A percentile compares a stretch with the other conserved stretches of the same genome.
Evolutionary conservation across 1,139 yeast species (phyloP).

Genomic region (Lodderomyces margitis): DNA sequence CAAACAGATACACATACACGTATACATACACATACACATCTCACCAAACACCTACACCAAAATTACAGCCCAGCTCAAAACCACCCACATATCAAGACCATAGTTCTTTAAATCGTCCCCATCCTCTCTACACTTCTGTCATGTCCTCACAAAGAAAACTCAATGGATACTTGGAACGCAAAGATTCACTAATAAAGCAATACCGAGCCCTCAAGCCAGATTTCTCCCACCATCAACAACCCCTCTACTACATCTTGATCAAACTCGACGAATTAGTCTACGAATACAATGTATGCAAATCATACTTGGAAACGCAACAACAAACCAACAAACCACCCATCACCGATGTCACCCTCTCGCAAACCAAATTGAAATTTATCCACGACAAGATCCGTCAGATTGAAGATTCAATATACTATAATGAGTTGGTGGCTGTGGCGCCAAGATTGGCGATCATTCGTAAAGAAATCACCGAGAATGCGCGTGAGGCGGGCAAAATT

Average conservation of each 20-base stretch:
- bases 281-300: conserved; percentile 20
- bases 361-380: background rate
- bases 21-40: too few species aligned
- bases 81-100: too few species aligned
- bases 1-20: too few species aligned
- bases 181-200: conserved; percentile 15
- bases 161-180: conserved; percentile 21
- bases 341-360: too few species aligned
- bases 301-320: conserved; percentile 13
- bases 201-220: conserved; percentile 19
- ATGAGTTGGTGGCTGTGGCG: conserved; percentile 21
- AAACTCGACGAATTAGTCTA: conserved; percentile 26
- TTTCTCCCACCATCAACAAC: conserved; percentile 15
- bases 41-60: too few species aligned
- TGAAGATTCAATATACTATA: conserved; percentile 18
- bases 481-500: conserved; percentile 31
- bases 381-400: conserved; percentile 7
- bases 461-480: conserved; percentile 30
- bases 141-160: conserved; percentile 18
- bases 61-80: too few species aligned
- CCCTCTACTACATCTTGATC: conserved; percentile 19
- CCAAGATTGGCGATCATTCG: conserved; percentile 27
- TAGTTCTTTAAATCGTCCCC: background rate
- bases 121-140: background rate
- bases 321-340: conserved; percentile 12